Base-by-base conservation (phyloP, 768 basidiomycete species). In the Pleurotus eryngii region DNA sequence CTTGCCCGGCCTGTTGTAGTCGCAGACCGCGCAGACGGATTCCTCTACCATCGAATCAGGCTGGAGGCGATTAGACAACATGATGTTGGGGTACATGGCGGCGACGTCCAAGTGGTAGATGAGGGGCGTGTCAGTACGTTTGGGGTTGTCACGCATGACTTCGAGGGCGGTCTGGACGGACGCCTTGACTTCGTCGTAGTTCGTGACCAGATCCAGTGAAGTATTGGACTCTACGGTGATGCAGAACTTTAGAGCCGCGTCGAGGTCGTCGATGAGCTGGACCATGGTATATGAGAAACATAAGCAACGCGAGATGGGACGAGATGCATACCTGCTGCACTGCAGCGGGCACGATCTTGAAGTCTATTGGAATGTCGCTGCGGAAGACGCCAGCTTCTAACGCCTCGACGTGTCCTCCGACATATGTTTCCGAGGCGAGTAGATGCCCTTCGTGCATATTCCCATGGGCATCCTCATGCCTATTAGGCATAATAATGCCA, bases 71-170 rank as follows among this genome's bases (percentile, higher is more conserved):
- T 99, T 99, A 15, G 95, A 98, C 78, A 99, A 87, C 97, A 99
- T 99, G 83, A 99, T 98, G 72, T 98, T 99, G 57, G 97, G 97
- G 70, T 99, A 98, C 97, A 99, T 99, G 61, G 97, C 97, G 2
- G 97, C 97, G 60, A 99, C 97, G 66, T 99, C 97, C 65, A 98
- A 74, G 71, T 99, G 97, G 73, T 99, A 99, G 67, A 99, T 98
- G 61, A 98, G 84, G 0, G 97, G 97, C 11, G 86, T 90, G 75
- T 98, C 95, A 43, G 79, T 77, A 12, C 96, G 91, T 55, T 86
- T 82, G 0, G 97, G 96, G 58, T 89, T 85, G 73, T 98, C 95
- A 24, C 93, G 92, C 80, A 98, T 89, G 61, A 85, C 68, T 67
- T 96, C 94, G 26, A 99, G 85, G 46, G 88, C 85, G 0, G 76